phyloP scores from a whole-genome alignment of 1,284 basidiomycete species.

The Ganoderma leucocontextum region DNA sequence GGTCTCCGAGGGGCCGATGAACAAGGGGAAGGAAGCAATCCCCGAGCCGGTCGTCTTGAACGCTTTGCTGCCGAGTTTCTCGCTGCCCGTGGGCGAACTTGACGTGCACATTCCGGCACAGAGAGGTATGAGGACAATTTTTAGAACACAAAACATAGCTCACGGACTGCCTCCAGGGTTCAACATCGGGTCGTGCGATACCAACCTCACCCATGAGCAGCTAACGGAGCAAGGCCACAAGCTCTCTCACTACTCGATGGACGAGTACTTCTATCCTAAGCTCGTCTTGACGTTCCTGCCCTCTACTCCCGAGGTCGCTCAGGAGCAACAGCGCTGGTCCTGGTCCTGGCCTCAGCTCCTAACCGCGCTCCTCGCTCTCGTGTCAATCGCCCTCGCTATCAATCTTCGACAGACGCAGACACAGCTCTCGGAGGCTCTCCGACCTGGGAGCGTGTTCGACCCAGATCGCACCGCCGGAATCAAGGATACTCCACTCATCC shows the following conservation, averaged over 20 bases:
- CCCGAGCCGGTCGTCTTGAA: conserved; percentile 47
- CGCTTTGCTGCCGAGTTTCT: conserved; percentile 72
- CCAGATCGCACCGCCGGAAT: conserved; percentile 12
- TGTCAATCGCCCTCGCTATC: conserved; percentile 21
- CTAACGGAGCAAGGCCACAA: conserved; percentile 44
- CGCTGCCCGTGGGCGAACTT: conserved; percentile 67
- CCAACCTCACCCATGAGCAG: conserved; percentile 59
- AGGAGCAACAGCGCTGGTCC: background rate
- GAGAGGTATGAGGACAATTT: conserved; percentile 52
- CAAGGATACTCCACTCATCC: conserved; percentile 9
- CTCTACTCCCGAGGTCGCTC: conserved; percentile 1
- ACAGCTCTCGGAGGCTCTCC: conserved; percentile 21
- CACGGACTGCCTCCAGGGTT: conserved; percentile 44
- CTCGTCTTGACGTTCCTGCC: conserved; percentile 40
- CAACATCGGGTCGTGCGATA: conserved; percentile 49
- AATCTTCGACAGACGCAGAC: conserved; percentile 28
- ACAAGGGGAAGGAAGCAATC: conserved; percentile 37
- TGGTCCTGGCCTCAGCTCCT: conserved; percentile 22
- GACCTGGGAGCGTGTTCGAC: conserved; percentile 17
- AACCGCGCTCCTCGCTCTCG: conserved; percentile 19
- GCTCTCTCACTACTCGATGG: conserved; percentile 62
- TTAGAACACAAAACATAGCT: background rate
- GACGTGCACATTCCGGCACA: conserved; percentile 64
- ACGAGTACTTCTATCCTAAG: conserved; percentile 63
- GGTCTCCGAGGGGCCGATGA: conserved; percentile 33